These are phyloP conservation scores for Xylaria arbuscula DNA, from an alignment of 2,329 filamentous ascomycete species.

Conservation along the genomic window DNA sequence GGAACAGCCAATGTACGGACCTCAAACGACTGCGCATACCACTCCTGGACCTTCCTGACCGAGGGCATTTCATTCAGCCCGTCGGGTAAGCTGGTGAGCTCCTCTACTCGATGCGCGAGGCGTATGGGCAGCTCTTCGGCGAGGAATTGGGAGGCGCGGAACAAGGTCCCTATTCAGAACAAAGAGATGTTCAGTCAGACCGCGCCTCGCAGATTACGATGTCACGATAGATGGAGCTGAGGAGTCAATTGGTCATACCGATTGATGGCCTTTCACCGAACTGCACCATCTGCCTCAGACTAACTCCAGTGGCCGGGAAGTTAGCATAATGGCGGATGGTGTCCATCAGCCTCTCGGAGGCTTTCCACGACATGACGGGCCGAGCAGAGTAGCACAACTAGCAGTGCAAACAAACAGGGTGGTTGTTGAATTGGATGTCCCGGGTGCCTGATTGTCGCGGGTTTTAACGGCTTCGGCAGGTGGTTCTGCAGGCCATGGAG, in stretches of 20 bases:
- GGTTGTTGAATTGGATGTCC: conserved; percentile 12
- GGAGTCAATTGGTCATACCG: conserved; percentile 64
- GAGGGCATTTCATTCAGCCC: conserved; percentile 98
- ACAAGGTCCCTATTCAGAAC: conserved; percentile 71
- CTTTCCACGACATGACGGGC: conserved; percentile 89
- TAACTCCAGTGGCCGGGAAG: conserved; percentile 96
- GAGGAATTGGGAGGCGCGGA: conserved; percentile 97
- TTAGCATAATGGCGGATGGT: conserved; percentile 97
- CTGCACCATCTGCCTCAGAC: conserved; percentile 98
- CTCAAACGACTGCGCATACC: conserved; percentile 99
- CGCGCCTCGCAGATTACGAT: conserved; percentile 23
- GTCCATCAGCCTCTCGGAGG: conserved; percentile 89
- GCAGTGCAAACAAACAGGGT: conserved; percentile 27
- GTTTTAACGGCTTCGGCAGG: conserved; percentile 15
- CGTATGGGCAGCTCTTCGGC: conserved; percentile 98
- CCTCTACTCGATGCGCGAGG: conserved; percentile 93
- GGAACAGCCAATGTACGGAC: conserved; percentile 57
- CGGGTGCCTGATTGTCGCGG: conserved; percentile 7
- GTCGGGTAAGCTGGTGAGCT: conserved; percentile 91
- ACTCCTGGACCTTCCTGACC: conserved; percentile 92
- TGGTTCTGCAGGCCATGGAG: conserved; percentile 38
- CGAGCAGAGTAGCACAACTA: conserved; percentile 40
- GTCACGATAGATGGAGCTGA: conserved; percentile 17
- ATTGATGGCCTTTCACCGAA: conserved; percentile 94
- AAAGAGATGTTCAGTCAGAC: conserved; percentile 34